These are phyloP conservation scores for Kickxella alabastrina DNA, from an alignment of 192 early-diverging fungal species.

Conservation along the genomic window DNA sequence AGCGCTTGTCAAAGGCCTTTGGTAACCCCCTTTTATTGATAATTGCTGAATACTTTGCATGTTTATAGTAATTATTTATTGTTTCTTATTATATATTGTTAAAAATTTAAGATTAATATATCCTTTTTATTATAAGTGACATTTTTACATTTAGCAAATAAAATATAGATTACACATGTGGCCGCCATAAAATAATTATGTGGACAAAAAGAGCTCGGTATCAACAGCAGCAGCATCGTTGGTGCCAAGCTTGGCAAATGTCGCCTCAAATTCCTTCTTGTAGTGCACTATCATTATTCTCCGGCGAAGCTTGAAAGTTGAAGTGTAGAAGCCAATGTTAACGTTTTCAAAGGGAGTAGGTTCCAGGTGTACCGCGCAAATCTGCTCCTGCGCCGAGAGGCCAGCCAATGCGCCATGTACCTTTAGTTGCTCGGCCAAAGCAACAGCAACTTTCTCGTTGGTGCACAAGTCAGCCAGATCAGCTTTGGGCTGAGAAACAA, in stretches of 20 bases:
- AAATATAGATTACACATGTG: no score
- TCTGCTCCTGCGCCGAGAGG: constrained; percentile 73
- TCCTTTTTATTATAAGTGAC: no score
- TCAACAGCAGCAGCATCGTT: constrained; percentile 44
- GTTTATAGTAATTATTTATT: no score
- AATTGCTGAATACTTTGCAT: no score
- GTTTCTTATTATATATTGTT: no score
- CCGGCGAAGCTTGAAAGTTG: constrained; percentile 81
- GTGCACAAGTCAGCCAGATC: constrained; percentile 54
- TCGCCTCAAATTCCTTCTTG: constrained; percentile 43
- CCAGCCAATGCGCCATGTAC: constrained; percentile 55
- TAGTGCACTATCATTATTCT: constrained; percentile 43
- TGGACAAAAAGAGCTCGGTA: no score
- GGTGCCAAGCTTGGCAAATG: constrained; percentile 52
- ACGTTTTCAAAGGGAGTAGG: constrained; percentile 64
- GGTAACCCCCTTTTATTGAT: no score
- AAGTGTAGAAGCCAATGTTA: constrained; percentile 67
- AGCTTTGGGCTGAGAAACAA: constrained; percentile 16
- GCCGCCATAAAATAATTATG: no score
- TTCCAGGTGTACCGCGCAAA: constrained; percentile 66
- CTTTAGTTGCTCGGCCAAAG: constrained; percentile 56
- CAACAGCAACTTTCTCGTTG: constrained; percentile 49
- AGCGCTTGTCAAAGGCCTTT: no score
- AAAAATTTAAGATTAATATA: no score
- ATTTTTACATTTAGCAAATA: no score